phyloP scores from a whole-genome alignment of 495 filamentous ascomycete species.

The Bacidia rubella region DNA sequence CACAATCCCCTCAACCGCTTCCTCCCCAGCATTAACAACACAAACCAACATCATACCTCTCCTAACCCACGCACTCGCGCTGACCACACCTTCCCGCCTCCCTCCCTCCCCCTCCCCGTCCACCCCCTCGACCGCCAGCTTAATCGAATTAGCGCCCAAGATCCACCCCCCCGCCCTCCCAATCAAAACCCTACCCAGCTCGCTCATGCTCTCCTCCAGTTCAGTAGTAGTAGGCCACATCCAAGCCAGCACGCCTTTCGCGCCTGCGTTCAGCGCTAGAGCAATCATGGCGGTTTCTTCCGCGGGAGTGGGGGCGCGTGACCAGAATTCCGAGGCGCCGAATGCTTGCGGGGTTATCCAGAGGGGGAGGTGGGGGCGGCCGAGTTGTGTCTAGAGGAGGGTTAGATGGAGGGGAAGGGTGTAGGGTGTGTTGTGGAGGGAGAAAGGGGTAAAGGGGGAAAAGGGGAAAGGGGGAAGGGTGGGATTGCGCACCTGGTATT shows the following conservation, averaged over 20 bases:
- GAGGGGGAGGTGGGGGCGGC: constrained; percentile 34
- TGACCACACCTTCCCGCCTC: neutral
- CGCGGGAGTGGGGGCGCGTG: constrained; percentile 36
- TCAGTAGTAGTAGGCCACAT: constrained; percentile 20
- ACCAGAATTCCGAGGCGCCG: constrained; percentile 48
- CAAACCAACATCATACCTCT: neutral
- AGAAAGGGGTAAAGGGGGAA: neutral
- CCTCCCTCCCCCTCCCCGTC: neutral
- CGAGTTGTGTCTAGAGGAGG: constrained; percentile 22
- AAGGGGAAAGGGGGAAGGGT: neutral
- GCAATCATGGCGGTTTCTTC: constrained; percentile 49
- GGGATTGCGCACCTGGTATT: constrained; percentile 19
- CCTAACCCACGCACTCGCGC: neutral
- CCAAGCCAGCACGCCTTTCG: constrained; percentile 35
- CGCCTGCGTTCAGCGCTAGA: constrained; percentile 49
- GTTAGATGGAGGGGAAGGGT: neutral
- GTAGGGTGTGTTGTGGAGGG: neutral
- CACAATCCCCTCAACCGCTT: neutral
- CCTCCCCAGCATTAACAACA: neutral
- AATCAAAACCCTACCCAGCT: constrained; percentile 17
- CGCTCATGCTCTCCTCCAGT: constrained; percentile 16
- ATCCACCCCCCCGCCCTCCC: neutral
- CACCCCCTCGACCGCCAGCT: neutral
- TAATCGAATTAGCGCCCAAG: neutral
- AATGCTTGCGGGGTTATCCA: constrained; percentile 54